phyloP scores from a whole-genome alignment of 495 filamentous ascomycete genomes.

The Penicillium pancosmium region DNA sequence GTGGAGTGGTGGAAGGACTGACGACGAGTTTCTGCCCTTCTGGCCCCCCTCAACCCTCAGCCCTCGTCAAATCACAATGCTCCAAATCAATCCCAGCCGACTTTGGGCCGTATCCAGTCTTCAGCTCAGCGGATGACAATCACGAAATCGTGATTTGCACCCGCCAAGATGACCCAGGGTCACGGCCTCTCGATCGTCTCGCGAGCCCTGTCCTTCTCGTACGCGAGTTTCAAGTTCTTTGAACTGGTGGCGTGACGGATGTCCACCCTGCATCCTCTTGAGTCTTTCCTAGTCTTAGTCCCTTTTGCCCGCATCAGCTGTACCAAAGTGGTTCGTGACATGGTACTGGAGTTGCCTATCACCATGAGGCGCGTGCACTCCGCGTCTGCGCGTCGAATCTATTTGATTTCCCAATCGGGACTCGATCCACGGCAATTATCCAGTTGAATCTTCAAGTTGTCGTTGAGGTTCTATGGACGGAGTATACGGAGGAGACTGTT shows the following conservation, averaged over 20 bases:
- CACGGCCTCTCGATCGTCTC: conserved; percentile 17
- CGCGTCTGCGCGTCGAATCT: conserved; percentile 13
- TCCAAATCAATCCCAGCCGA: not conserved
- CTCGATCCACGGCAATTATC: not conserved
- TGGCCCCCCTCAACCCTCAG: not conserved
- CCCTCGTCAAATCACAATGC: not conserved
- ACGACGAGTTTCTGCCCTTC: conserved; percentile 4
- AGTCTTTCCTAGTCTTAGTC: not conserved
- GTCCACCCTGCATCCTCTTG: conserved; percentile 4
- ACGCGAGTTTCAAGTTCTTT: conserved; percentile 9
- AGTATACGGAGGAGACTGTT: not conserved
- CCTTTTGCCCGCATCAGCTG: conserved; percentile 7
- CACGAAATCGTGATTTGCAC: conserved; percentile 14
- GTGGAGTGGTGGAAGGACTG: conserved; percentile 7
- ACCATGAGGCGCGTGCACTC: conserved; percentile 18
- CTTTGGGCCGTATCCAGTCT: conserved; percentile 8
- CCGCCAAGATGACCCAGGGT: conserved; percentile 11
- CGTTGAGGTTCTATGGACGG: no score
- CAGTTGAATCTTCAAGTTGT: no score
- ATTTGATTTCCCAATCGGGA: conserved; percentile 19
- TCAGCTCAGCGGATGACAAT: conserved; percentile 7
- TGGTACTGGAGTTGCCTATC: conserved; percentile 20
- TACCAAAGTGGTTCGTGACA: conserved; percentile 22
- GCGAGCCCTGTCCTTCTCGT: conserved; percentile 3
- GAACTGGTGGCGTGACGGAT: conserved; percentile 17